Evolutionary conservation across 495 filamentous ascomycete species (phyloP), one percentile per base, ranked within the genome.

Genomic region (Penicillium paradoxum): DNA sequence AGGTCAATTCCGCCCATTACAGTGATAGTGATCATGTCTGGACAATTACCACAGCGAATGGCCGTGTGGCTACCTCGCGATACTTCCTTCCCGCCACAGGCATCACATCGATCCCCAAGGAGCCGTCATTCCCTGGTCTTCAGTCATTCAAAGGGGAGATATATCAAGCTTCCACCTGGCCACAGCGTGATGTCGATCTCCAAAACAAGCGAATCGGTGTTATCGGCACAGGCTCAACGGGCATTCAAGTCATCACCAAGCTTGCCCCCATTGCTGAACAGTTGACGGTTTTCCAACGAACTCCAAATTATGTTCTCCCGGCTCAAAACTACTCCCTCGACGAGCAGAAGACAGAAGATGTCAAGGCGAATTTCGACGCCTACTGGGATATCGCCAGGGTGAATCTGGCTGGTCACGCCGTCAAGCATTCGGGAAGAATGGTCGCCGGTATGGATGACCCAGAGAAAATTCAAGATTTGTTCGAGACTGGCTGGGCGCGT

Each of bases 121-220:
- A 71, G 45, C 81, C 82, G 0, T 60, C 72, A 6, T 81, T 73
- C 69, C 58, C 65, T n/a, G 80, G 80, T 4, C 58, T 84, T 4
- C 70, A 76, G 0, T 70, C 67, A 1, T 87, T 79, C 71, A 66
- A 73, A 18, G 82, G 83, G 4, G 36, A 58, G 4, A 66, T 83
- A 3, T 66, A 80, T 52, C 83, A 87, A 49, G 74, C 82, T 0
- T 77, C 79, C 2, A 74, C 77, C 63, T 87, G 83, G 83, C 83
- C 82, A 0, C 68, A 77, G 13, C 62, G 74, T 5, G 60, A 64
- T 10, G 64, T 81, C 29, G 66, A 80, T 51, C 59, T 82, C 7
- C 60, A 59, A 15, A 68, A 68, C 38, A 83, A 84, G 60, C 65
- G 70, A 6, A 65, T 70, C 27, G 79, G 77, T 6, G 65, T 85